Conservation (phyloP, 2,329 filamentous ascomycete species). For the Verticillium albo-atrum region DNA sequence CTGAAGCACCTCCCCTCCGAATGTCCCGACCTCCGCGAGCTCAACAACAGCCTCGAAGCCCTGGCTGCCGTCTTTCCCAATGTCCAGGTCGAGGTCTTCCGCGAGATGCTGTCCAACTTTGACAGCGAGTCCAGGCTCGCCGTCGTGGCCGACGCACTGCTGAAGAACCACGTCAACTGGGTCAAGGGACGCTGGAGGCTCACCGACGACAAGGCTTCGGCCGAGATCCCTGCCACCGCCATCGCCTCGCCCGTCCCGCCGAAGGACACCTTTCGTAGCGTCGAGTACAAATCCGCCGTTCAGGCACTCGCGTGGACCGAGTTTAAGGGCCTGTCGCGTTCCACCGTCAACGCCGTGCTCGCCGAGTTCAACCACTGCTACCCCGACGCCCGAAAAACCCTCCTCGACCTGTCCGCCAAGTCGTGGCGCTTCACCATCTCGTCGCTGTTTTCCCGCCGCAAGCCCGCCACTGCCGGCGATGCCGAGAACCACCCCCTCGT, state of each 20-base stretch:
- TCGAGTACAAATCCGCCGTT: conserved; percentile 64
- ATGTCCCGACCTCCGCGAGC: conserved; percentile 58
- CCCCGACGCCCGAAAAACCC: conserved; percentile 63
- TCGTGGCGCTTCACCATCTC: conserved; percentile 76
- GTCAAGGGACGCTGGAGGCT: conserved; percentile 64
- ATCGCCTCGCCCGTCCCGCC: conserved; percentile 27
- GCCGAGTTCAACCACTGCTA: conserved; percentile 80
- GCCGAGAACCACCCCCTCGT: conserved; percentile 60
- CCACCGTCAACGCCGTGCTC: conserved; percentile 72
- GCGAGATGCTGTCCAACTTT: conserved; percentile 73
- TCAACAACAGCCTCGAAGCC: conserved; percentile 65
- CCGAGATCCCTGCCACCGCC: neutral
- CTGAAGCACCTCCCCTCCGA: conserved; percentile 44
- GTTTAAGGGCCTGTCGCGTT: conserved; percentile 69
- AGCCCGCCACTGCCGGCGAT: conserved; percentile 46
- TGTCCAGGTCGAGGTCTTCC: conserved; percentile 76
- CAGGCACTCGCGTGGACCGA: conserved; percentile 66
- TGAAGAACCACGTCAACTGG: conserved; percentile 67
- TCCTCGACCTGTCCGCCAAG: conserved; percentile 64
- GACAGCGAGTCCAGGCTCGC: conserved; percentile 73
- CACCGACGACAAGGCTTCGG: conserved; percentile 17
- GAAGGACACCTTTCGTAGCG: conserved; percentile 61
- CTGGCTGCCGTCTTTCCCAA: conserved; percentile 73
- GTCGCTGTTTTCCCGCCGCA: conserved; percentile 61
- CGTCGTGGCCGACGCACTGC: conserved; percentile 70